Conservation (phyloP, 768 basidiomycete genomes). For the Panellus pusillus region DNA sequence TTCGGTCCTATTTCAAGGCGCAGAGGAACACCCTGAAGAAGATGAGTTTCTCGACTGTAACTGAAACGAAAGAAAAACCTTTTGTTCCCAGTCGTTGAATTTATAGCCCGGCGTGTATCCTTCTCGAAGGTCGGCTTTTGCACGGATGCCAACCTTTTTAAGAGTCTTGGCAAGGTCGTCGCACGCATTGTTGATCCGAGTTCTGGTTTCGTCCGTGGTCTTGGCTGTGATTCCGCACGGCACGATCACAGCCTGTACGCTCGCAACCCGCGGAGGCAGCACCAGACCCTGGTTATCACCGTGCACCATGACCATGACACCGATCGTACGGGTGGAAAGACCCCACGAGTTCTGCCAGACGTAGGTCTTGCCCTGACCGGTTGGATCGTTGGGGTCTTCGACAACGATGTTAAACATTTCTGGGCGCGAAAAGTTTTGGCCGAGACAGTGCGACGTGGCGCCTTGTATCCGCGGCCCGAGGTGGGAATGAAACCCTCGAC, state of each 20-base stretch:
- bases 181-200: slow-evolving; percentile 73
- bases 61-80: slow-evolving; percentile 47
- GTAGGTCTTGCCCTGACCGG: slow-evolving; percentile 65
- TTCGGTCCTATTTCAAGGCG: slow-evolving; percentile 97
- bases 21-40: slow-evolving; percentile 85
- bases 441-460: slow-evolving; percentile 96
- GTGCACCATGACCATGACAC: slow-evolving; percentile 99
- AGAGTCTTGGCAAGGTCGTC: slow-evolving; percentile 74
- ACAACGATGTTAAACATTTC: slow-evolving; percentile 99
- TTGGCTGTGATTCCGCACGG: slow-evolving; percentile 94
- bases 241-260: slow-evolving; percentile 85
- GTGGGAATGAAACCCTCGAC: slow-evolving; percentile 98
- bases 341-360: slow-evolving; percentile 99
- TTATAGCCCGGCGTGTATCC: slow-evolving; percentile 99
- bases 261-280: slow-evolving; percentile 96
- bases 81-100: slow-evolving; percentile 99
- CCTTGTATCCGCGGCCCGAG: slow-evolving; percentile 97
- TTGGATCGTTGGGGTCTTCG: slow-evolving; percentile 84
- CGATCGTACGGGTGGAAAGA: slow-evolving; percentile 91
- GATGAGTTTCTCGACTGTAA: slow-evolving; percentile 4
- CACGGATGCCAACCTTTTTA: slow-evolving; percentile 71
- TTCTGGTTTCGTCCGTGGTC: slow-evolving; percentile 66
- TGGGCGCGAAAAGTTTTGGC: slow-evolving; percentile 95
- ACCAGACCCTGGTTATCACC: slow-evolving; percentile 98
- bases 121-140: slow-evolving; percentile 89